Conservation (phyloP, 2,329 filamentous ascomycete genomes). For the Chrysoporthe cubensis region DNA sequence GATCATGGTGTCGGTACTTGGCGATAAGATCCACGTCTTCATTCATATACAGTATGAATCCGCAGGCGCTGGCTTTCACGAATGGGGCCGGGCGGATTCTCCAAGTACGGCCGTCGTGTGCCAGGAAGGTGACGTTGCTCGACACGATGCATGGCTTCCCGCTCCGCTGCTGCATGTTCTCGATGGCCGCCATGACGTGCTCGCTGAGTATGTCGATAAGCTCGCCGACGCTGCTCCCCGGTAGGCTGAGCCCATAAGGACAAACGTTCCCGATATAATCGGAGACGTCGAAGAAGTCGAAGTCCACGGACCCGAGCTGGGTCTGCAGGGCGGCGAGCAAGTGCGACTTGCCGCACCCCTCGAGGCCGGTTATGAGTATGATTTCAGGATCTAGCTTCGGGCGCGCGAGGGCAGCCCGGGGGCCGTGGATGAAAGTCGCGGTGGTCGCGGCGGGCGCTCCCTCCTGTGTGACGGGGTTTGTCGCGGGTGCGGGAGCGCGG, state of each 20-base stretch:
- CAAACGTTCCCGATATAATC: neutral
- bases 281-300: neutral
- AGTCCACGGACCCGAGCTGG: neutral
- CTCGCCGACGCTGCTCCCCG: too few species aligned
- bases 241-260: too few species aligned
- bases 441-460: neutral
- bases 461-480: neutral
- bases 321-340: neutral
- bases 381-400: neutral
- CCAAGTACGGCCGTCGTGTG: neutral
- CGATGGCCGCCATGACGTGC: neutral
- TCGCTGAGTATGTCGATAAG: neutral
- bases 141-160: neutral
- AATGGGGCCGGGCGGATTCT: neutral
- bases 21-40: neutral
- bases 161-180: neutral
- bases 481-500: neutral
- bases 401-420: neutral
- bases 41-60: neutral
- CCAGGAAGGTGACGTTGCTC: neutral
- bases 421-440: neutral
- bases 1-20: neutral
- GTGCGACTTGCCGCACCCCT: neutral
- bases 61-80: neutral
- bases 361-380: neutral